Conservation (phyloP, 106 monocot species). For the Iris macrosiphon region DNA sequence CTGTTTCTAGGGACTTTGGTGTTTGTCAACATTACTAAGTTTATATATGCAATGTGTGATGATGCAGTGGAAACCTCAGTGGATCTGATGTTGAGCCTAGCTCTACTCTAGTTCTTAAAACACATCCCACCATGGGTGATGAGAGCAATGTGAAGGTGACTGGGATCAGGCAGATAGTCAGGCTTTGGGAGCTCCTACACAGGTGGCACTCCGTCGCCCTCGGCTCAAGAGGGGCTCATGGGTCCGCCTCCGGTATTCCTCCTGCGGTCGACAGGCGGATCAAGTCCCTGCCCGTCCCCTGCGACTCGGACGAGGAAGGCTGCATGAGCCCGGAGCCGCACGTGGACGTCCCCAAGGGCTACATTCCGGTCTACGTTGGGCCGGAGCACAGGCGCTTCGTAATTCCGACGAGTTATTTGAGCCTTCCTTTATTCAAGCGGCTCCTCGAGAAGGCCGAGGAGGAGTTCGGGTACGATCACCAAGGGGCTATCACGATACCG, state of each 20-base stretch:
- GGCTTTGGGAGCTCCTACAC: constrained; percentile 37
- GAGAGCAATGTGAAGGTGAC: constrained; percentile 12
- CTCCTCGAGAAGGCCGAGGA: constrained; percentile 63
- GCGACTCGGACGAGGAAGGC: constrained; percentile 60
- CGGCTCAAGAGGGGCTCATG: neutral
- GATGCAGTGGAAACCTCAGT: too few species aligned
- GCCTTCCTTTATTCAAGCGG: constrained; percentile 40
- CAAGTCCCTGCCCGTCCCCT: constrained; percentile 2
- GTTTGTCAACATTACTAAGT: too few species aligned
- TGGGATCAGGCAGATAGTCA: constrained; percentile 42
- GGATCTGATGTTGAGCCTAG: too few species aligned
- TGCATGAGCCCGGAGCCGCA: constrained; percentile 42
- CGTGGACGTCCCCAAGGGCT: constrained; percentile 59
- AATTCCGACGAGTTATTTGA: constrained; percentile 52
- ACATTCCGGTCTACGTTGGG: constrained; percentile 50
- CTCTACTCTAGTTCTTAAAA: too few species aligned
- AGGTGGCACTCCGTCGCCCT: constrained; percentile 36
- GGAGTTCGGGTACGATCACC: constrained; percentile 58
- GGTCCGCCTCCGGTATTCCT: constrained; percentile 12
- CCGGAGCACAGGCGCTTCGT: constrained; percentile 59
- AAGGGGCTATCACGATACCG: constrained; percentile 56
- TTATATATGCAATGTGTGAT: too few species aligned
- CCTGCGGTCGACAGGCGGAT: constrained; percentile 24
- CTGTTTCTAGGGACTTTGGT: too few species aligned
- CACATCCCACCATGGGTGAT: too few species aligned